phyloP scores from a whole-genome alignment of 352 stramenopile genomes.

The Phytophthora quininea region DNA sequence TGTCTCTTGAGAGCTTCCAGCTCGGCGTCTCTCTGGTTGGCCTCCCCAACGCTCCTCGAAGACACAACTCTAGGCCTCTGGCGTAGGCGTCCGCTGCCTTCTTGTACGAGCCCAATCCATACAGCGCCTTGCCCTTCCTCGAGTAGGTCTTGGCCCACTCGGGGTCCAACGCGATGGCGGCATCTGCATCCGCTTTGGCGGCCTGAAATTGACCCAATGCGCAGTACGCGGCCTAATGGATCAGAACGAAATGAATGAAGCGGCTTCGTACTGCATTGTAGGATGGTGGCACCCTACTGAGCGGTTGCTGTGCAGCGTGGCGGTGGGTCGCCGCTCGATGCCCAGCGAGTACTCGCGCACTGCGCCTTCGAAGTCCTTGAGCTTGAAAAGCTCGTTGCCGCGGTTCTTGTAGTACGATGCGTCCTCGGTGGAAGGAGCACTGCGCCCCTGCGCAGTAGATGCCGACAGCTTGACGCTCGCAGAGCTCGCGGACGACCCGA shows the following conservation, averaged over 20 bases:
- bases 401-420: slow-evolving; percentile 70
- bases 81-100: slow-evolving; percentile 79
- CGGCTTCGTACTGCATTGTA: not conserved
- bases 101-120: slow-evolving; percentile 66
- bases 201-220: slow-evolving; percentile 56
- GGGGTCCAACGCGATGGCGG: slow-evolving; percentile 65
- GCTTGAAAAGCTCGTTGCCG: slow-evolving; percentile 73
- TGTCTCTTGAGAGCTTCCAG: slow-evolving; percentile 76
- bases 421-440: slow-evolving; percentile 63
- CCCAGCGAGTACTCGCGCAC: slow-evolving; percentile 68
- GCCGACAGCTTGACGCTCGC: slow-evolving; percentile 54
- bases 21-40: slow-evolving; percentile 72
- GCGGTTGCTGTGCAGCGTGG: slow-evolving; percentile 82
- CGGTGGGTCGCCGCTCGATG: slow-evolving; percentile 55
- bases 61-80: slow-evolving; percentile 68
- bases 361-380: slow-evolving; percentile 57
- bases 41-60: slow-evolving; percentile 70
- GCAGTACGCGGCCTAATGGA: slow-evolving; percentile 59
- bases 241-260: not conserved
- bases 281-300: slow-evolving; percentile 32
- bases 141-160: slow-evolving; percentile 80
- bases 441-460: slow-evolving; percentile 66
- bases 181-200: slow-evolving; percentile 62
- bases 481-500: slow-evolving; percentile 30
- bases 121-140: slow-evolving; percentile 81